Base-by-base conservation (phyloP, 2,329 filamentous ascomycete species). In the Phyllosticta citriasiana region DNA sequence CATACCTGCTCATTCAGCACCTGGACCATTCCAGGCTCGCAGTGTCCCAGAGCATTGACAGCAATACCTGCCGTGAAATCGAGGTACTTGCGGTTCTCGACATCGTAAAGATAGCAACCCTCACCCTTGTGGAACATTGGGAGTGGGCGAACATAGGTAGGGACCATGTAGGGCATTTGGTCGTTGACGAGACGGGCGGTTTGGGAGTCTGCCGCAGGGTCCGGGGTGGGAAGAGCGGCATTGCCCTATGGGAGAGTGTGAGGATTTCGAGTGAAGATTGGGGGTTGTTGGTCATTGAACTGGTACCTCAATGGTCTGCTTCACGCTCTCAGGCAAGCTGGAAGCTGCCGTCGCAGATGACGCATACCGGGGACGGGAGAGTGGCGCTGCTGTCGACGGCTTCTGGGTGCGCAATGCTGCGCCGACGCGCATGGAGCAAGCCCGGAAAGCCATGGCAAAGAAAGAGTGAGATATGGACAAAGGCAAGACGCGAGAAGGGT, bases 21-120 rank as follows among this genome's bases (percentile, higher is more conserved):
- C 70, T 84, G 81, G 55, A 84, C 80, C 66, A 97, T 84, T 68
- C 88, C 89, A 4, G 87, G 81, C 69, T 99, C 91, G 70, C 89
- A 91, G 72, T 99, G 94, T 9, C 94, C 94, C 35, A 99, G 81
- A 24, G 88, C 86, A 76, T 93, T 97, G 72, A 99, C 94, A 16
- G 94, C 94, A 71, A 99, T 99, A 55, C 94, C 94, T 9, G 92
- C 88, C 1, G 94, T 97, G 69, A 99, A 90, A 76, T 99, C 94
- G 30, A 99, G 82, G 73, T 97, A 99, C 72, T 86, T 86, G 64
- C 89, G 81, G 71, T 94, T 89, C 77, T 97, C 91, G 47, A 93
- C 78, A 73, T 99, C 94, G 84, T 87, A 97, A 64, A 99, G 75
- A 73, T 91, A 92, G 63, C 88, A 91, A 2, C 94, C 94, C 71